Evolutionary conservation across 768 basidiomycete species (phyloP).

Genomic region (Neoboletus subvelutipes): DNA sequence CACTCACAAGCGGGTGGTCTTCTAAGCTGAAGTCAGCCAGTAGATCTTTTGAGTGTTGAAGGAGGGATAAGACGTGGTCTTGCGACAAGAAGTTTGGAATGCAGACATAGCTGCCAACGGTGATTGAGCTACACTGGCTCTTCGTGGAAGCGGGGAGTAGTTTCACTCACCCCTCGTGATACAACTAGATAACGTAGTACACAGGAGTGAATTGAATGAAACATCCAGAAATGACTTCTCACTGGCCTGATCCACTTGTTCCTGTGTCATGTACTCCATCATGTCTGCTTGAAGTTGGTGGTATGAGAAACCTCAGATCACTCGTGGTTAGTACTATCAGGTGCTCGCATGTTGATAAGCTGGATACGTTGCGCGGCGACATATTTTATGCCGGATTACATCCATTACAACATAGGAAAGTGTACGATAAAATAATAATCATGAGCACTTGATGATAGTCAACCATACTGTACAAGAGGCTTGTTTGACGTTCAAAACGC

Average conservation of each 20-base stretch:
- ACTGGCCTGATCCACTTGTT: constrained; percentile 58
- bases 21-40: constrained; percentile 76
- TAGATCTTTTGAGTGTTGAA: constrained; percentile 70
- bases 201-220: background rate
- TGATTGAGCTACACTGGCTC: background rate
- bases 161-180: constrained; percentile 52
- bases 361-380: no score
- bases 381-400: background rate
- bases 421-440: constrained; percentile 15
- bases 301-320: background rate
- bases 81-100: constrained; percentile 67
- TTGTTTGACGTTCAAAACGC: background rate
- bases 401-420: constrained; percentile 5
- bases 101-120: constrained; percentile 64
- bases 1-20: constrained; percentile 77
- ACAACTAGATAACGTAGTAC: constrained; percentile 41
- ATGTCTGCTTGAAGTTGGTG: background rate
- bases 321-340: background rate
- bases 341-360: background rate
- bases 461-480: constrained; percentile 8
- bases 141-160: background rate
- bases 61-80: constrained; percentile 59
- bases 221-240: background rate
- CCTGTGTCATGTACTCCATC: constrained; percentile 50
- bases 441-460: background rate